A percentile compares a stretch with the other conserved stretches of the same genome.
phyloP scores from a whole-genome alignment of 2,329 filamentous ascomycete genomes.

The Juglanconis juglandina region DNA sequence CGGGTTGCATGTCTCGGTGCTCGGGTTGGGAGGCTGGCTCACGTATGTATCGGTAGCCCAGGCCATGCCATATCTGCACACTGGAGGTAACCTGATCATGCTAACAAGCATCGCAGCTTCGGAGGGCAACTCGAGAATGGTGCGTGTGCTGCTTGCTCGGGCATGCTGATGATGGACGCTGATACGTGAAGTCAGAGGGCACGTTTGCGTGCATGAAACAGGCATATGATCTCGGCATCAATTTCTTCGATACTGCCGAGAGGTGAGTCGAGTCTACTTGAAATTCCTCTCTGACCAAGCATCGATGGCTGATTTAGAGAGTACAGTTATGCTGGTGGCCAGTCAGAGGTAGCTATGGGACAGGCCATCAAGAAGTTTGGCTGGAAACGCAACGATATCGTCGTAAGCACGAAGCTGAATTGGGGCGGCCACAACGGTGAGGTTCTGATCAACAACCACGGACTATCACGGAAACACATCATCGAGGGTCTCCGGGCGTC shows the following conservation, averaged over 20 bases:
- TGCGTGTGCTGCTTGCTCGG: constrained; percentile 11
- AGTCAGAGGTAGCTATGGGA: constrained; percentile 63
- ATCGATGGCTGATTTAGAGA: neutral
- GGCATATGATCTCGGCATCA: constrained; percentile 58
- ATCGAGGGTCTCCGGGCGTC: constrained; percentile 58
- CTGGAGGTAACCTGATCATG: constrained; percentile 29
- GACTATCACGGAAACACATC: constrained; percentile 58
- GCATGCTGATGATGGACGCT: neutral
- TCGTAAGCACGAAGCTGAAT: constrained; percentile 62
- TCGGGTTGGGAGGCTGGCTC: constrained; percentile 69
- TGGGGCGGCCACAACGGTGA: constrained; percentile 61
- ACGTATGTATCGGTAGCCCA: constrained; percentile 51
- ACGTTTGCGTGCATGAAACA: constrained; percentile 61
- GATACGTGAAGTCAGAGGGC: constrained; percentile 39
- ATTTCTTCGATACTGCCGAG: constrained; percentile 63
- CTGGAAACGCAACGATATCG: constrained; percentile 60
- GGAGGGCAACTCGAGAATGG: constrained; percentile 30
- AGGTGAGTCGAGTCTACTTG: constrained; percentile 20
- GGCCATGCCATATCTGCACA: neutral
- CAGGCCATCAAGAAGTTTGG: constrained; percentile 57
- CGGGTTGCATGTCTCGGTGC: constrained; percentile 70
- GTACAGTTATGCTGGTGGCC: constrained; percentile 51
- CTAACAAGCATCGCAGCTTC: constrained; percentile 21
- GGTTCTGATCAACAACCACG: constrained; percentile 58
- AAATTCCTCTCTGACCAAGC: neutral